Percentiles rank a stretch among this genome's conserved stretches.
Conservation (phyloP, 164 flowering plant genomes). For the Vitis cinerea region DNA sequence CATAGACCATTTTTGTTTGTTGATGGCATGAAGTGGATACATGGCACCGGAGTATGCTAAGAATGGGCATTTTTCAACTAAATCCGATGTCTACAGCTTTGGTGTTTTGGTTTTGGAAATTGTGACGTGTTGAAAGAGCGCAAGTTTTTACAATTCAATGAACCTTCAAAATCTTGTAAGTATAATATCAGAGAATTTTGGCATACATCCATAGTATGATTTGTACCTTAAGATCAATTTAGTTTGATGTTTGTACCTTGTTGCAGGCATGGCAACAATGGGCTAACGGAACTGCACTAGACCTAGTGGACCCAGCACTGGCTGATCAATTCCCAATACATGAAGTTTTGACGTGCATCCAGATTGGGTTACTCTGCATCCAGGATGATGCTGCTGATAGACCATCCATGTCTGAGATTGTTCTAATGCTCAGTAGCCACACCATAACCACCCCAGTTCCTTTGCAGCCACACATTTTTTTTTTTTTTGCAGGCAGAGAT, state of each 20-base stretch:
- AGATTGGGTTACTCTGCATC: conserved; percentile 18
- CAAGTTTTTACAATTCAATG: background rate
- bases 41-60: conserved; percentile 22
- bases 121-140: conserved; percentile 12
- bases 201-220: no score
- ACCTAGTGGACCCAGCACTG: conserved; percentile 15
- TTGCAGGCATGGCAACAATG: conserved; percentile 24
- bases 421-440: conserved; percentile 7
- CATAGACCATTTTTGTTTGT: background rate
- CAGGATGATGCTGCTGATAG: conserved; percentile 17
- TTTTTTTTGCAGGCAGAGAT: no score
- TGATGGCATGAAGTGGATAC: conserved; percentile 16
- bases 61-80: conserved; percentile 16
- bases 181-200: no score
- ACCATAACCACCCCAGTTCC: no score
- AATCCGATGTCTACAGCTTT: conserved; percentile 18
- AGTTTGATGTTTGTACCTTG: conserved; percentile 1
- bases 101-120: conserved; percentile 18
- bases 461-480: no score
- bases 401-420: conserved; percentile 19
- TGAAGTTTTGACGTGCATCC: conserved; percentile 21
- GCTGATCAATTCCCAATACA: conserved; percentile 8
- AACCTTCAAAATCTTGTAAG: conserved; percentile 19
- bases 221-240: no score
- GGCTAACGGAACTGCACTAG: conserved; percentile 13